Percentiles rank a stretch among this genome's conserved stretches.
Conservation (phyloP, 202 grass and related monocot genomes). For the Elaeis oleifera region DNA sequence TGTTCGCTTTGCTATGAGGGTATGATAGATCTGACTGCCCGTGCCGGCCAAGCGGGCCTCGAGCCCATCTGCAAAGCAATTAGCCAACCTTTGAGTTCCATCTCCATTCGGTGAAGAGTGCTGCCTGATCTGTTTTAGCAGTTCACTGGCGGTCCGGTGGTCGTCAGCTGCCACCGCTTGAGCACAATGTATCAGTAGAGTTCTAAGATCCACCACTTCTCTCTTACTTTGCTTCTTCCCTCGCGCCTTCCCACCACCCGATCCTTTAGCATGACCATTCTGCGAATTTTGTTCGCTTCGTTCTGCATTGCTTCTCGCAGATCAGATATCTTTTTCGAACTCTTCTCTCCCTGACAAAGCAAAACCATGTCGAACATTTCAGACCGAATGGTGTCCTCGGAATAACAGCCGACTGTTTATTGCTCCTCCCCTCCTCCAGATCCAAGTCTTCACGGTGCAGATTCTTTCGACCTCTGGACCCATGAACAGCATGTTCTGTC, state of each 20-base stretch:
- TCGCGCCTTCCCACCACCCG: not conserved
- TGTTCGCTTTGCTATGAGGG: not conserved
- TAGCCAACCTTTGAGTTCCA: constrained; percentile 5
- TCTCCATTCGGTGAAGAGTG: constrained; percentile 6
- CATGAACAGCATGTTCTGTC: not conserved
- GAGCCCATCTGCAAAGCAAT: constrained; percentile 13
- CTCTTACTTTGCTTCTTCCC: constrained; percentile 8
- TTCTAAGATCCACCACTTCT: constrained; percentile 12
- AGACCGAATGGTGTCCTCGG: constrained; percentile 54
- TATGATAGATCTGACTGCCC: constrained; percentile 12
- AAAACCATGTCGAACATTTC: constrained; percentile 78
- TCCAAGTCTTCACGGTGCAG: constrained; percentile 42
- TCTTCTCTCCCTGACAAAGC: constrained; percentile 47
- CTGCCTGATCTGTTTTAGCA: constrained; percentile 7
- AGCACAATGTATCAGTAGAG: constrained; percentile 14
- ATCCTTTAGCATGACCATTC: not conserved
- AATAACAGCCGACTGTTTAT: constrained; percentile 70
- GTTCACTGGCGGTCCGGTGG: not conserved
- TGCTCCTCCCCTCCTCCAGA: constrained; percentile 63
- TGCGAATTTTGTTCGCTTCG: not conserved
- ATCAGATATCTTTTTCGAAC: constrained; percentile 37
- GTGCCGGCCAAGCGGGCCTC: constrained; percentile 18
- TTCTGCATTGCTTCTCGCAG: constrained; percentile 55
- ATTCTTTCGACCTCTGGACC: constrained; percentile 2
- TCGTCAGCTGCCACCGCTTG: constrained; percentile 7